Percentiles rank a stretch among this genome's conserved stretches.
phyloP scores from a whole-genome alignment of 192 early-diverging fungal genomes.

The Geranomyces variabilis region DNA sequence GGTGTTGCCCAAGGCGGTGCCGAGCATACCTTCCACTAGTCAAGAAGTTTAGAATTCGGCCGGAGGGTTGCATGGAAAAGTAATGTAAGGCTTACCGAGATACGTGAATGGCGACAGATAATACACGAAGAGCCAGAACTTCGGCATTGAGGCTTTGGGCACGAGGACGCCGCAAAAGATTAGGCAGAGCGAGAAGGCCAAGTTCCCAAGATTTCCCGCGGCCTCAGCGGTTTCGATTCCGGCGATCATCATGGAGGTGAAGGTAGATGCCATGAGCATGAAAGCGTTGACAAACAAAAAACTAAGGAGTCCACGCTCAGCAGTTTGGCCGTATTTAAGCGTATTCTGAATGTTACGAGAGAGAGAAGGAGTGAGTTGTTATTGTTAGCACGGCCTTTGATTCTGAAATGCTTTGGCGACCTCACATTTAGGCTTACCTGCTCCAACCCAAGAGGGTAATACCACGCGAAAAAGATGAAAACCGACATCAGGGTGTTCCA shows the following conservation, averaged over 20 bases:
- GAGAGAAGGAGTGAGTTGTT: no score
- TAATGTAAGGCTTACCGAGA: no score
- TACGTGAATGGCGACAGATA: conserved; percentile 14
- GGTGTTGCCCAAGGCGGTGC: neutral
- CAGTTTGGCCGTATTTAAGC: neutral
- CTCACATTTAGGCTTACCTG: neutral
- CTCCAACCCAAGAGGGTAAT: conserved; percentile 24
- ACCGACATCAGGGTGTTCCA: conserved; percentile 13
- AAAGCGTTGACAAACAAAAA: conserved; percentile 16
- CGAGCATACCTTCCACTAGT: neutral
- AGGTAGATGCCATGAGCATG: conserved; percentile 18
- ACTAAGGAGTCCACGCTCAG: conserved; percentile 12
- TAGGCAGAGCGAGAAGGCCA: conserved; percentile 17
- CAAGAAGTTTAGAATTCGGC: no score
- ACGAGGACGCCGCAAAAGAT: conserved; percentile 28
- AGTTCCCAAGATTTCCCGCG: conserved; percentile 14
- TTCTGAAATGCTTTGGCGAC: neutral
- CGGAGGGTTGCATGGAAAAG: no score
- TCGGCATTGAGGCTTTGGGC: neutral
- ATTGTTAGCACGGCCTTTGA: no score
- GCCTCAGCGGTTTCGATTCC: conserved; percentile 22
- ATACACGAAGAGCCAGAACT: conserved; percentile 7
- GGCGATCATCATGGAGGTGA: conserved; percentile 14
- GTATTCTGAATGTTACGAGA: no score
- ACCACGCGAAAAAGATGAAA: conserved; percentile 10